Evolutionary conservation across 2,329 filamentous ascomycete genomes (phyloP).

Genomic region (Talaromyces islandicus): DNA sequence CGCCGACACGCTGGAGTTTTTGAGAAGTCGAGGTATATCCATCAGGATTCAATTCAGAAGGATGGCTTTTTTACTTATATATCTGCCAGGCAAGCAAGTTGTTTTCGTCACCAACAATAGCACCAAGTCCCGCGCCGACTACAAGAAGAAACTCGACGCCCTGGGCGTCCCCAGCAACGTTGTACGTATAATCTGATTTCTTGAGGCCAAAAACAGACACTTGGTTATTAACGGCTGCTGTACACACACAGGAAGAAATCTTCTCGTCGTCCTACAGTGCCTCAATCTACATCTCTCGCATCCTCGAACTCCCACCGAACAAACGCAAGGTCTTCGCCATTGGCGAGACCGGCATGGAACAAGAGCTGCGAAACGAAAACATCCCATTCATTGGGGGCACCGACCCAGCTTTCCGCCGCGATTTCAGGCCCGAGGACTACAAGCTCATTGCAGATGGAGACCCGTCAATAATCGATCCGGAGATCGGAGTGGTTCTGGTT

Average conservation of each 20-base stretch:
- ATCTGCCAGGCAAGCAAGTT: constrained; percentile 68
- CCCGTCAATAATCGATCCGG: constrained; percentile 69
- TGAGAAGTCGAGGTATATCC: constrained; percentile 67
- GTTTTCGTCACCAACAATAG: constrained; percentile 99
- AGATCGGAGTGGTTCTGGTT: constrained; percentile 82
- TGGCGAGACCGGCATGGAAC: constrained; percentile 85
- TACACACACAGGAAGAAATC: constrained; percentile 65
- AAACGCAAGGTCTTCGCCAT: constrained; percentile 94
- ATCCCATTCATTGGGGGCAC: constrained; percentile 81
- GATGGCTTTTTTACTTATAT: neutral
- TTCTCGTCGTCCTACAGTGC: constrained; percentile 95
- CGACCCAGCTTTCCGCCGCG: constrained; percentile 68
- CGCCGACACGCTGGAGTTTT: constrained; percentile 75
- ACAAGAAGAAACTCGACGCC: constrained; percentile 80
- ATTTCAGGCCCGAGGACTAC: constrained; percentile 77
- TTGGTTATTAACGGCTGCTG: neutral
- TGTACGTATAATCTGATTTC: constrained; percentile 29
- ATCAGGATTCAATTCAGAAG: neutral
- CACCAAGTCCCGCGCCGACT: constrained; percentile 88
- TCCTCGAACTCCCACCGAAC: constrained; percentile 68
- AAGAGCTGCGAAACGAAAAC: constrained; percentile 74
- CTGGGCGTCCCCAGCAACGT: constrained; percentile 73
- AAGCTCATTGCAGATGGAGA: constrained; percentile 64
- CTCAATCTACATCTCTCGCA: constrained; percentile 90
- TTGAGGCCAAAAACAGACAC: neutral